These are phyloP conservation scores for Nannizzia gypsea DNA, from an alignment of 2,329 filamentous ascomycete species.

Conservation along the genomic window DNA sequence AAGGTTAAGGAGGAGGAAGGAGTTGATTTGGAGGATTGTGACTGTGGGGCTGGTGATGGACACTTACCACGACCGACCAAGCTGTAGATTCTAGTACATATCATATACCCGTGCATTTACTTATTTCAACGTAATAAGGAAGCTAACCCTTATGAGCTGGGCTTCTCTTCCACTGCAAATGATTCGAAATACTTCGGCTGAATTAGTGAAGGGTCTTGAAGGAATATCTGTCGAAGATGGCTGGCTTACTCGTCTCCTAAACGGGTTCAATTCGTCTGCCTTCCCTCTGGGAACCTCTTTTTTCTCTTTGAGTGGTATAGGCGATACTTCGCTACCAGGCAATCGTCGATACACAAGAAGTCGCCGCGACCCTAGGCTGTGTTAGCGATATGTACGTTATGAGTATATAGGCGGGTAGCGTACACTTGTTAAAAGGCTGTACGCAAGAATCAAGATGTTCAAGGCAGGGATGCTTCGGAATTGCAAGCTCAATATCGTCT, in stretches of 20 bases:
- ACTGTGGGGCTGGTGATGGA: not conserved
- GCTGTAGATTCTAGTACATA: not conserved
- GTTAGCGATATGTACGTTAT: not conserved
- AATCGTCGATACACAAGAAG: conserved; percentile 75
- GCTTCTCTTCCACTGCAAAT: not conserved
- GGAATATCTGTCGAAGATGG: too few species aligned
- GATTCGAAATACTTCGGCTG: conserved; percentile 3
- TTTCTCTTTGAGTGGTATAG: conserved; percentile 24
- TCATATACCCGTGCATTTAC: not conserved
- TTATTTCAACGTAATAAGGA: not conserved
- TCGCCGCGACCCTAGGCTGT: conserved; percentile 61
- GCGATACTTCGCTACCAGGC: conserved; percentile 41
- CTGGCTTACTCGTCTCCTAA: conserved; percentile 42
- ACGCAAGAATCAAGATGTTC: conserved; percentile 64
- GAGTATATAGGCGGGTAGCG: conserved; percentile 17
- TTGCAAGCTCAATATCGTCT: conserved; percentile 60
- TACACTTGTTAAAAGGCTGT: conserved; percentile 83
- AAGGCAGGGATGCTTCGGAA: conserved; percentile 66
- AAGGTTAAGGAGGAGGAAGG: conserved; percentile 28
- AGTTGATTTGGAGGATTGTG: conserved; percentile 23
- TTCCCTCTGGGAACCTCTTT: conserved; percentile 31
- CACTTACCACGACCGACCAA: not conserved
- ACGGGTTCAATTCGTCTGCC: conserved; percentile 57
- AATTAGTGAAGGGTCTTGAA: not conserved
- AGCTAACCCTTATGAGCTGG: not conserved